Percentiles rank a stretch among this genome's conserved stretches.
These are phyloP conservation scores for Ceriops decandra DNA, from an alignment of 345 rosid species.

Conservation along the genomic window DNA sequence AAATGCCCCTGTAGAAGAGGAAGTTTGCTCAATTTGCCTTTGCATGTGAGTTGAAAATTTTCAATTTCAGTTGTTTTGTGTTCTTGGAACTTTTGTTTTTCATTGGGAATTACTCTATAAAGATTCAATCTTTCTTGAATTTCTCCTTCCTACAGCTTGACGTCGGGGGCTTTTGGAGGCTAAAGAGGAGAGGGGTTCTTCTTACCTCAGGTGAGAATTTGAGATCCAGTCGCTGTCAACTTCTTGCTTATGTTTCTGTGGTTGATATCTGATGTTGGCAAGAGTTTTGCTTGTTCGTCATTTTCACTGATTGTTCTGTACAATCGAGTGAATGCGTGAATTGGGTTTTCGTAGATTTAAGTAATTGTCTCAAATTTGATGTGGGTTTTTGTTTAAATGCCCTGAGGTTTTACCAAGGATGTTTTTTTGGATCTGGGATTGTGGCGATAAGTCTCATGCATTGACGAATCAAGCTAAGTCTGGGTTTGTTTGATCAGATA, in stretches of 20 bases:
- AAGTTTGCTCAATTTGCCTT: not conserved
- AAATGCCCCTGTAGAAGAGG: constrained; percentile 5
- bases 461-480: not conserved
- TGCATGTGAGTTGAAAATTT: constrained; percentile 24
- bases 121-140: constrained; percentile 21
- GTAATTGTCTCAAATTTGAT: constrained; percentile 11
- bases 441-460: constrained; percentile 1
- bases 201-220: constrained; percentile 30
- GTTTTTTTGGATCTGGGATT: constrained; percentile 29
- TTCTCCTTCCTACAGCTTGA: constrained; percentile 17
- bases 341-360: constrained; percentile 21
- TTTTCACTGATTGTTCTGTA: constrained; percentile 9
- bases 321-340: constrained; percentile 13
- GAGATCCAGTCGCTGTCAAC: constrained; percentile 18
- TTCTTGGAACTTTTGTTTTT: not conserved
- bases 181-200: constrained; percentile 21
- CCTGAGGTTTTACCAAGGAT: constrained; percentile 1
- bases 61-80: not conserved
- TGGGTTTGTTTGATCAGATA: constrained; percentile 5
- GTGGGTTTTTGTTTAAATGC: not conserved
- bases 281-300: constrained; percentile 9
- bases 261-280: constrained; percentile 12
- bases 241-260: not conserved
- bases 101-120: not conserved
- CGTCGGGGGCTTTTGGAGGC: constrained; percentile 25